phyloP scores from a whole-genome alignment of 495 filamentous ascomycete genomes.

The Penicillium mononematosum region DNA sequence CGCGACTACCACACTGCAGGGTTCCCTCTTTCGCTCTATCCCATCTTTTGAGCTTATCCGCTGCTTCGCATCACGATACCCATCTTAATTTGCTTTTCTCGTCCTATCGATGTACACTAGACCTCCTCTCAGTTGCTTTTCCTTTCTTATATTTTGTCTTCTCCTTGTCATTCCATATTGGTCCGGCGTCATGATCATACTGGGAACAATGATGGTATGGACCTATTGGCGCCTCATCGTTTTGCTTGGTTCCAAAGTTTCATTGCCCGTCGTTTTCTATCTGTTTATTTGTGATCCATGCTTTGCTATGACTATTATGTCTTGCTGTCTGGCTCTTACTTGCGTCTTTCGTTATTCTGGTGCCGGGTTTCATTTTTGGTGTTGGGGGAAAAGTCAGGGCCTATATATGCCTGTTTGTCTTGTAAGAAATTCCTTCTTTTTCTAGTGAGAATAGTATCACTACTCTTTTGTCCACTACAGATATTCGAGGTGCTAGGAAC shows the following conservation, averaged over 20 bases:
- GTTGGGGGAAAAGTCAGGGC: conserved; percentile 22
- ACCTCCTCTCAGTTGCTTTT: conserved; percentile 6
- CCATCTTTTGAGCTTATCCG: conserved; percentile 12
- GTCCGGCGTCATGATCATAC: conserved; percentile 23
- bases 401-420: conserved; percentile 13
- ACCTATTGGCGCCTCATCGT: conserved; percentile 1
- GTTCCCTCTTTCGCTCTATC: conserved; percentile 6
- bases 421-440: conserved; percentile 5
- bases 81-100: conserved; percentile 21
- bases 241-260: conserved; percentile 4
- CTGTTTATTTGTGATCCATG: conserved; percentile 12
- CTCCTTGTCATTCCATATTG: conserved; percentile 17
- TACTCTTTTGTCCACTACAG: conserved; percentile 10
- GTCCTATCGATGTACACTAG: conserved; percentile 28
- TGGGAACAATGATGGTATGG: conserved; percentile 16
- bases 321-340: conserved; percentile 2
- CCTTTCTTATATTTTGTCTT: conserved; percentile 13
- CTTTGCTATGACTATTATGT: conserved; percentile 5
- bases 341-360: conserved; percentile 1
- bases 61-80: conserved; percentile 31
- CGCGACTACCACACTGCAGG: not conserved
- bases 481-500: not conserved
- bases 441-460: conserved; percentile 18
- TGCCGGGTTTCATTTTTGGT: conserved; percentile 9
- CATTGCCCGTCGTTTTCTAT: not conserved